Evolutionary conservation across 1,139 yeast species (phyloP).

Genomic region (Blastobotrys ciferrii): DNA sequence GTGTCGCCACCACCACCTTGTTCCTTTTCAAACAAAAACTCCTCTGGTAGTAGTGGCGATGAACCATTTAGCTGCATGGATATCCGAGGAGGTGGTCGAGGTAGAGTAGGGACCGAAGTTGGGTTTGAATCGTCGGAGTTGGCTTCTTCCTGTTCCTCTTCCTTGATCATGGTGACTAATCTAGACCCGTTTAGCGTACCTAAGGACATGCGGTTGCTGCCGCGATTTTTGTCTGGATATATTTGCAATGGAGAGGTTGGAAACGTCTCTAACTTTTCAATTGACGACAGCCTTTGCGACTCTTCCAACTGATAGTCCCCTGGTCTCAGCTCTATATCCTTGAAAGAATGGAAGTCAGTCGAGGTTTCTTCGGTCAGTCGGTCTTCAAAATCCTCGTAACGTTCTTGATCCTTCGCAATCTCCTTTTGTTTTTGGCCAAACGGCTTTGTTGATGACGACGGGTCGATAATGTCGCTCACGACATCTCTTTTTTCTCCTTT

Average conservation of each 20-base stretch:
- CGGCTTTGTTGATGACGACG: background rate
- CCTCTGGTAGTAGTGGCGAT: conserved; percentile 20
- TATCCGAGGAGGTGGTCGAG: conserved; percentile 21
- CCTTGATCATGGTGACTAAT: background rate
- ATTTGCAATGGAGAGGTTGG: background rate
- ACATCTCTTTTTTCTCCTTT: background rate
- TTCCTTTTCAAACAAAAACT: conserved; percentile 11
- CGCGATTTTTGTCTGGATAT: background rate
- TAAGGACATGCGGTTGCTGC: background rate
- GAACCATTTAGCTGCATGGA: conserved; percentile 22
- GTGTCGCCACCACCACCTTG: background rate
- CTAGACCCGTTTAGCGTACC: background rate
- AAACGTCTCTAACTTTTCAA: background rate
- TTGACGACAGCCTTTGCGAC: background rate
- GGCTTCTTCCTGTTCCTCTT: background rate
- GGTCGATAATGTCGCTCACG: background rate
- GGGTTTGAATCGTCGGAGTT: background rate
- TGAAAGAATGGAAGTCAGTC: conserved; percentile 1
- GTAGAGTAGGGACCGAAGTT: conserved; percentile 4
- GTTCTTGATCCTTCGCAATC: background rate
- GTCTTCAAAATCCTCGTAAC: background rate
- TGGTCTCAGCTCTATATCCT: conserved; percentile 1
- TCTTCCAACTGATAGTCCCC: conserved; percentile 3
- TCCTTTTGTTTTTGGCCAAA: background rate
- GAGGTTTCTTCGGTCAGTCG: background rate